Evolutionary conservation across 176 grass and related monocot genomes (phyloP), one percentile per base, ranked within the genome.

Genomic region (Zoysia japonica): DNA sequence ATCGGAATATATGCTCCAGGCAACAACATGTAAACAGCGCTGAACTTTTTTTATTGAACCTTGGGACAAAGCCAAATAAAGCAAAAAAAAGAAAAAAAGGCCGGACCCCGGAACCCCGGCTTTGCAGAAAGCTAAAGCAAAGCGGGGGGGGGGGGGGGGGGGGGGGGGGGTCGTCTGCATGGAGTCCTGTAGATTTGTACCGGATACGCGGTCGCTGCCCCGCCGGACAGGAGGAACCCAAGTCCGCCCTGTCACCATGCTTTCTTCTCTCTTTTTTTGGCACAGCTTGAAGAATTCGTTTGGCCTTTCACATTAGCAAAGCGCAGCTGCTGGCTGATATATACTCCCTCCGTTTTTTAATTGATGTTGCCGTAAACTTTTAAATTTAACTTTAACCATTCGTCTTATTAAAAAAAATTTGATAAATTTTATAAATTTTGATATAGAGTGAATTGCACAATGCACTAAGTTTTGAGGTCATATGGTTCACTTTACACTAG

Each of bases 1-100:
- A 59, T 59, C 17, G 20, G 57, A 61, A 41, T 36, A 75, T 75
- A 75, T 75, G 54, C 72, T 61, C 54, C 9, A 75, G 72, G 72
- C 20, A 51, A 5, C 47, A 47, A n/a, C 6, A 36, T 50, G 47
- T 70, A 50, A 70, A 70, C 46, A 37, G 49, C 37, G 67, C 28
- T 28, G 28, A 28, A 28, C 28, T 28, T 28, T 28, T 28, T 28
- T 28, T 28, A 0, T 28, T 19, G 46, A n/a, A 53, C 10, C 54
- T 45, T 75, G 54, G 54, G 60, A 6, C 53, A 42, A 38, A 71
- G 35, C 47, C 28, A 52, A 71, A 50, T 10, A 70, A 47, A 9
- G 40, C 12, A 13, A 50, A 74, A 17, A 6, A 8, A 17, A 16
- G 37, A 17, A 60, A 55, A 4, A 13, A 45, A 9, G 3, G 40